Evolutionary conservation across 1,139 yeast genomes (phyloP).

Genomic region (Pichia sp.): DNA sequence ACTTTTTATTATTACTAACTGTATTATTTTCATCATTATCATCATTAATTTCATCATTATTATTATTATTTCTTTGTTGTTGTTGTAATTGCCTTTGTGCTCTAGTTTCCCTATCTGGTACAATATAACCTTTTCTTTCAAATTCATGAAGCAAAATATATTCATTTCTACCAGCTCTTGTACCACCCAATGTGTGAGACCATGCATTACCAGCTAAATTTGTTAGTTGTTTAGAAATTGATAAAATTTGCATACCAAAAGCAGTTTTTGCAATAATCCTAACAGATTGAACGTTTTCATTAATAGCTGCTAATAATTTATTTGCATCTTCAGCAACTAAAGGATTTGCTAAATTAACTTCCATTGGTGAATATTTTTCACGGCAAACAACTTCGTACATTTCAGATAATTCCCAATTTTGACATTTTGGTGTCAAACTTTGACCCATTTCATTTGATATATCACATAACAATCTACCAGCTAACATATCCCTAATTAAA

Average conservation of each 20-base stretch:
- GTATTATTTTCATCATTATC: conserved; percentile 40
- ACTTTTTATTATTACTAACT: conserved; percentile 61
- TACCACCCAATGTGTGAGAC: conserved; percentile 92
- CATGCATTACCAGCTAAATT: conserved; percentile 96
- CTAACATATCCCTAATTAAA: conserved; percentile 59
- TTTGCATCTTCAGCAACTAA: conserved; percentile 63
- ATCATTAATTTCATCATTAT: conserved; percentile 13
- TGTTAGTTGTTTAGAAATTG: conserved; percentile 86
- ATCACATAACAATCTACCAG: conserved; percentile 89
- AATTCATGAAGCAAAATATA: conserved; percentile 90
- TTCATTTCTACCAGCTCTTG: conserved; percentile 95
- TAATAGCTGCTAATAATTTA: conserved; percentile 60
- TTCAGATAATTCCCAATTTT: conserved; percentile 92
- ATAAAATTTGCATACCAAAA: conserved; percentile 74
- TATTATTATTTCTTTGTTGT: conserved; percentile 12
- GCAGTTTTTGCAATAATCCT: conserved; percentile 71
- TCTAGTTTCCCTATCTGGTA: conserved; percentile 77
- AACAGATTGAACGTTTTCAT: conserved; percentile 66
- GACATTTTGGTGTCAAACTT: conserved; percentile 85
- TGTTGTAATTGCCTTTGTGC: conserved; percentile 40
- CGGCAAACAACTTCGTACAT: conserved; percentile 77
- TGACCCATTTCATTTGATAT: conserved; percentile 94
- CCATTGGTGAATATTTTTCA: conserved; percentile 54
- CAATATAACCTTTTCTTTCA: conserved; percentile 68
- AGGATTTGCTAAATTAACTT: conserved; percentile 64